phyloP scores from a whole-genome alignment of 495 filamentous ascomycete species.

The Lasiosphaeriaceae sp. region DNA sequence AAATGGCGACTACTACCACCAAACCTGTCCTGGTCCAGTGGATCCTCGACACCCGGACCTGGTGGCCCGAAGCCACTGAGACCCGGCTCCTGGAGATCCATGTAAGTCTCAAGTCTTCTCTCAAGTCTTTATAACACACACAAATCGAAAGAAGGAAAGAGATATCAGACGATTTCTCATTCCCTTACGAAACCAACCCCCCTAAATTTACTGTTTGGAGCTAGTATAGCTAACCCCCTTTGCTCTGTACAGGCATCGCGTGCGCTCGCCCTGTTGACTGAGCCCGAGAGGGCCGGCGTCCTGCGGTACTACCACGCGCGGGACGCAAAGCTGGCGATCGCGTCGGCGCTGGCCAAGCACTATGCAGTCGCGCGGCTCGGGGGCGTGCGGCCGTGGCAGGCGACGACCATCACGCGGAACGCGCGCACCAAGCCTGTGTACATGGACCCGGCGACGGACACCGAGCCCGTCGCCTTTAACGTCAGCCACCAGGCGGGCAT shows the following conservation, averaged over 20 bases:
- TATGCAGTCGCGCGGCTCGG: constrained; percentile 61
- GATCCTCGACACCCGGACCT: constrained; percentile 43
- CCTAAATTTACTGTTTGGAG: no score
- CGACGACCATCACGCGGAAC: constrained; percentile 57
- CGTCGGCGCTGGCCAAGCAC: constrained; percentile 76
- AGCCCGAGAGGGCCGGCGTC: constrained; percentile 46
- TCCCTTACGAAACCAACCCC: neutral
- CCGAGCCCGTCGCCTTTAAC: constrained; percentile 67
- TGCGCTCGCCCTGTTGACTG: constrained; percentile 54
- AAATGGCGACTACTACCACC: neutral
- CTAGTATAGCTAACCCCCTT: neutral
- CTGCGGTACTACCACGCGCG: constrained; percentile 56
- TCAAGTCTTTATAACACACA: neutral
- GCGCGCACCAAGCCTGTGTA: constrained; percentile 59
- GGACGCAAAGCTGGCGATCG: constrained; percentile 68
- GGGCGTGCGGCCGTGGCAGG: constrained; percentile 57
- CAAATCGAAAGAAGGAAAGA: neutral
- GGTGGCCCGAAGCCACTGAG: constrained; percentile 39
- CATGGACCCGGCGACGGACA: constrained; percentile 22
- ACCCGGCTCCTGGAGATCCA: constrained; percentile 38
- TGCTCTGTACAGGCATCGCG: constrained; percentile 43
- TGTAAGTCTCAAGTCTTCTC: constrained; percentile 22
- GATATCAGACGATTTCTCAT: neutral
- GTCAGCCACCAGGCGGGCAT: constrained; percentile 83
- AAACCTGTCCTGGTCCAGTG: constrained; percentile 35